These are phyloP conservation scores for Rhodotorula kratochvilovae DNA, from an alignment of 768 basidiomycete species.

Conservation along the genomic window DNA sequence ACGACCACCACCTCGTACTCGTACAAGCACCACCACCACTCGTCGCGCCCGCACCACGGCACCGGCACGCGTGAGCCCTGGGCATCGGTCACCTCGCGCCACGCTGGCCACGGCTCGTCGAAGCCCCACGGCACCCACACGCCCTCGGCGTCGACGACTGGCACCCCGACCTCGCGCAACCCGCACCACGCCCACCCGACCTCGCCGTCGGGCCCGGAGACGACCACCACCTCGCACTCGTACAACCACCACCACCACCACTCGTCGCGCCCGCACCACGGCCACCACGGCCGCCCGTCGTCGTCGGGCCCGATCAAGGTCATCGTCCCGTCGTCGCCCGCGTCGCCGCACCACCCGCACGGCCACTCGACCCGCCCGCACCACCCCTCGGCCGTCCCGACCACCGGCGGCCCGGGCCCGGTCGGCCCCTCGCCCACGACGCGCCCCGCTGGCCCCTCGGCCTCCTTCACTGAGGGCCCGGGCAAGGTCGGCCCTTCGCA, in stretches of 20 bases:
- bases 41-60: not conserved
- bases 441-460: not conserved
- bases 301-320: not conserved
- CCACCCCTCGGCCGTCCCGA: not conserved
- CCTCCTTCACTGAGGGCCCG: not conserved
- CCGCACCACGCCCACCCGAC: constrained; percentile 8
- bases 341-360: not conserved
- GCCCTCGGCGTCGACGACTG: not conserved
- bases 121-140: constrained; percentile 8
- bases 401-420: constrained; percentile 7
- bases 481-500: constrained; percentile 20
- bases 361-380: constrained; percentile 5
- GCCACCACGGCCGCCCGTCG: not conserved
- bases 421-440: constrained; percentile 16
- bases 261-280: not conserved
- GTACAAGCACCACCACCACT: constrained; percentile 25
- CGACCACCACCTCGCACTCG: constrained; percentile 12
- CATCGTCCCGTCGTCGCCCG: not conserved
- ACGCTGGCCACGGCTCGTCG: not conserved
- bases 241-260: constrained; percentile 23
- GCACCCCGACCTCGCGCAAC: not conserved
- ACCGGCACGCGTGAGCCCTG: no score
- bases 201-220: constrained; percentile 7
- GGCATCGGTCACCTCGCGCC: no score
- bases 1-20: constrained; percentile 10